Percentiles rank a stretch among this genome's conserved stretches.
These are phyloP conservation scores for Diatrype stigma DNA, from an alignment of 2,329 filamentous ascomycete species.

Conservation along the genomic window DNA sequence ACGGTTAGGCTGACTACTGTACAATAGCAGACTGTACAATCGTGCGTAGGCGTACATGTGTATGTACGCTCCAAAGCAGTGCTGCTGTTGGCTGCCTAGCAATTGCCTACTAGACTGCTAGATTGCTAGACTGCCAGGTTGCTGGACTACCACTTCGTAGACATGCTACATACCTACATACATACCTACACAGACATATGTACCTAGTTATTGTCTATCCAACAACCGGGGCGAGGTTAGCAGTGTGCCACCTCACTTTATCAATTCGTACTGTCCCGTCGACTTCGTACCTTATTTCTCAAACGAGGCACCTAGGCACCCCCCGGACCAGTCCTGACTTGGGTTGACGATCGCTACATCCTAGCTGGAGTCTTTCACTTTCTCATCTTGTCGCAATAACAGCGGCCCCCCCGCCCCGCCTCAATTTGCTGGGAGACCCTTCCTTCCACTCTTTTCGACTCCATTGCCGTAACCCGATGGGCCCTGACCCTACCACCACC, in stretches of 20 bases:
- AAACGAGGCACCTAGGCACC: background rate
- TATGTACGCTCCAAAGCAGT: too few relatives aligned
- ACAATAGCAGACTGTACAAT: too few relatives aligned
- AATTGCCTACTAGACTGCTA: too few relatives aligned
- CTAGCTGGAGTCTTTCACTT: background rate
- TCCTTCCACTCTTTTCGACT: background rate
- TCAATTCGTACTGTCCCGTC: too few relatives aligned
- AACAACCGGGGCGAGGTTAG: background rate
- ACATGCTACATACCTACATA: too few relatives aligned
- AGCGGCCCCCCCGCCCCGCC: background rate
- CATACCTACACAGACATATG: background rate
- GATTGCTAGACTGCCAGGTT: too few relatives aligned
- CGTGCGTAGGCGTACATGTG: too few relatives aligned
- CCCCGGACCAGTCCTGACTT: background rate
- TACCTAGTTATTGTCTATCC: background rate
- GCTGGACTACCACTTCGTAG: too few relatives aligned
- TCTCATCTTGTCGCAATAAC: slow-evolving; percentile 1
- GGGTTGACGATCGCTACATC: background rate
- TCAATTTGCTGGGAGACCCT: slow-evolving; percentile 1
- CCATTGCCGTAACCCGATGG: background rate
- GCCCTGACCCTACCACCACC: background rate
- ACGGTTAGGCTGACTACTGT: background rate
- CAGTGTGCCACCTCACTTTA: background rate
- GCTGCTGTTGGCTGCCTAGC: too few relatives aligned
- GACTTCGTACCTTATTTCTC: background rate